Evolutionary conservation across 768 basidiomycete genomes (phyloP).

Genomic region (Daedalea quercina): DNA sequence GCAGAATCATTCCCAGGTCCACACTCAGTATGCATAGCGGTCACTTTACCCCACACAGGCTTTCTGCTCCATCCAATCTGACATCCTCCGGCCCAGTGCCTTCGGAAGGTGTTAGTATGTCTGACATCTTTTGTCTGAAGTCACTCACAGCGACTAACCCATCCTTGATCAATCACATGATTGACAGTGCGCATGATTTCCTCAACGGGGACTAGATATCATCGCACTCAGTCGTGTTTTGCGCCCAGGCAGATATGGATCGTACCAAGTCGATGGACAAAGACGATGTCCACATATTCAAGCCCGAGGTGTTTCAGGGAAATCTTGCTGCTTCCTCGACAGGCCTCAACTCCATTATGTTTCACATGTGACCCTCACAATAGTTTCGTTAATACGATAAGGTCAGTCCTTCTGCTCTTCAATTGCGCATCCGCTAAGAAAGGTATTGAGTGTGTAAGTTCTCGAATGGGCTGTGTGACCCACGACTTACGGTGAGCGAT

Average conservation of each 20-base stretch:
- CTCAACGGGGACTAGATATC: constrained; percentile 59
- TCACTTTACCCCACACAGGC: too few species aligned
- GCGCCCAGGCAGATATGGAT: too few species aligned
- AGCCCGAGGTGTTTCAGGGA: constrained; percentile 60
- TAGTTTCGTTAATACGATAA: too few species aligned
- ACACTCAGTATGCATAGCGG: constrained; percentile 47
- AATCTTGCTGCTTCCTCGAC: constrained; percentile 68
- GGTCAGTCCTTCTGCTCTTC: too few species aligned
- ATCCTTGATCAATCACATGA: constrained; percentile 67
- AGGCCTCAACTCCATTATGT: too few species aligned
- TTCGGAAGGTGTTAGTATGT: constrained; percentile 53
- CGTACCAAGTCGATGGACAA: constrained; percentile 63
- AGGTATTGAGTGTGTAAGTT: too few species aligned
- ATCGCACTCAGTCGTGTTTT: constrained; percentile 5
- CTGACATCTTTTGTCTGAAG: background rate
- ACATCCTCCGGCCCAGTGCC: constrained; percentile 79
- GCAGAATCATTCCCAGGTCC: constrained; percentile 17
- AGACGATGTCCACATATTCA: constrained; percentile 68
- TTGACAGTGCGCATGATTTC: constrained; percentile 81
- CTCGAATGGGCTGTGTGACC: too few species aligned
- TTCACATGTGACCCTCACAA: too few species aligned
- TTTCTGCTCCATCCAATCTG: too few species aligned
- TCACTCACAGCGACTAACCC: too few species aligned
- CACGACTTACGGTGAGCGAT: too few species aligned
- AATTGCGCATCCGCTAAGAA: too few species aligned